These are phyloP conservation scores for Arctium lappa DNA, from an alignment of 129 eudicot genomes.

Conservation along the genomic window DNA sequence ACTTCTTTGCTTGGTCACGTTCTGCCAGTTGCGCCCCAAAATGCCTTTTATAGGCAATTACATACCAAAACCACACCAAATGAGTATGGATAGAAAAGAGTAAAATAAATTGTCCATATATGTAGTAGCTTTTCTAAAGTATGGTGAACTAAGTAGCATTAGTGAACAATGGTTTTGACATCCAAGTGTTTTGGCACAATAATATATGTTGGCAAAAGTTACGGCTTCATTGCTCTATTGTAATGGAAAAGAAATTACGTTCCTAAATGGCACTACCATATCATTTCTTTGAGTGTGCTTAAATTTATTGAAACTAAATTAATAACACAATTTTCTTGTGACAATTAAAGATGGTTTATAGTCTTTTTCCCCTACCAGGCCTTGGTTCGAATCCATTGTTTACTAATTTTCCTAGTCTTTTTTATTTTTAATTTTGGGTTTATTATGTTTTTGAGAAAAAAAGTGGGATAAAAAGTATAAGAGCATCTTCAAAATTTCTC, in stretches of 20 bases:
- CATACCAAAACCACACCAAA: not conserved
- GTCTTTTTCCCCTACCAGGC: not conserved
- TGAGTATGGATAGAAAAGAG: not conserved
- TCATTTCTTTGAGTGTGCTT: not conserved
- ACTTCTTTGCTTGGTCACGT: not conserved
- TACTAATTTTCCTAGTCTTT: too few relatives aligned
- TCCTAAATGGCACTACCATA: not conserved
- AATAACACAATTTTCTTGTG: not conserved
- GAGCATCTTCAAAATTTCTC: too few relatives aligned
- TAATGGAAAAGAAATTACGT: not conserved
- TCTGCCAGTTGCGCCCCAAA: conserved; percentile 2
- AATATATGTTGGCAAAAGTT: too few relatives aligned
- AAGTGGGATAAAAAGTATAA: not conserved
- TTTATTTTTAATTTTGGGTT: not conserved
- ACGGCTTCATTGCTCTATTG: too few relatives aligned
- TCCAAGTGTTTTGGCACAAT: not conserved
- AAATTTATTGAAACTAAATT: not conserved
- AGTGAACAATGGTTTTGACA: not conserved
- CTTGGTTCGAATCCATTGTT: not conserved
- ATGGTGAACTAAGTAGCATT: not conserved
- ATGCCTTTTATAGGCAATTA: conserved; percentile 12
- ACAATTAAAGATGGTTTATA: not conserved
- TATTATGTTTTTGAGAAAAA: not conserved
- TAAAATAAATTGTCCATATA: too few relatives aligned
- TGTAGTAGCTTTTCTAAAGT: not conserved